Base-by-base conservation (phyloP, 1,284 basidiomycete species). In the Ganoderma sp. region DNA sequence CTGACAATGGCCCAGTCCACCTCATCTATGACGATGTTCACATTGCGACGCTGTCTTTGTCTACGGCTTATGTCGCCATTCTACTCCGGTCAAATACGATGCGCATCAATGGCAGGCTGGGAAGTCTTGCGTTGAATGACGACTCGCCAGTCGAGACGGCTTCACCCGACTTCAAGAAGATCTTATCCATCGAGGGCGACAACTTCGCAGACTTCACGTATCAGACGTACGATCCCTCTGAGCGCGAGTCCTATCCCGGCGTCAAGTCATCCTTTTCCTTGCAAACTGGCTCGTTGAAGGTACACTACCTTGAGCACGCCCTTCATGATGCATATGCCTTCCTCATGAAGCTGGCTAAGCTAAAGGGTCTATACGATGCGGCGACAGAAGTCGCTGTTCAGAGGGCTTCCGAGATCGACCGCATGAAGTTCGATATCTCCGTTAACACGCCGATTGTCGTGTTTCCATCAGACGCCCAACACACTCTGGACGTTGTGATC, bases 201-300 rank as follows among this genome's bases (percentile, higher is more conserved):
- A 94, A 99, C 78, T 89, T 99, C 60, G 97, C 96, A 32, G 94
- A 98, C 78, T 96, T 99, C 82, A 89, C 88, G 65, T 99, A 99
- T 80, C 93, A 98, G 80, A 99, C 96, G 0, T 97, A 91, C 80
- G 94, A 97, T 78, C 87, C 93, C 17, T 79, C 84, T 28, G 87
- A 87, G 64, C 74, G 74, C 64, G 83, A 87, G 42, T 84, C 85
- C 1, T 94, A 95, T 79, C 85, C 87, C 2, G 95, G 95, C 45
- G 88, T 97, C 81, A 96, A 97, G 79, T 96, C 96, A 3, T 89
- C 91, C 6, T 84, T 99, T 67, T 88, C 88, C 72, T 86, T 99
- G 66, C 88, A 91, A 39, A 91, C 95, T n/a, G 97, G 95, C 5
- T 98, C 98, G 1, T 85, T 99, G 76, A 95, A 93, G 75, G 84